phyloP scores from a whole-genome alignment of 176 grass and related monocot genomes.

The Poa pratensis region DNA sequence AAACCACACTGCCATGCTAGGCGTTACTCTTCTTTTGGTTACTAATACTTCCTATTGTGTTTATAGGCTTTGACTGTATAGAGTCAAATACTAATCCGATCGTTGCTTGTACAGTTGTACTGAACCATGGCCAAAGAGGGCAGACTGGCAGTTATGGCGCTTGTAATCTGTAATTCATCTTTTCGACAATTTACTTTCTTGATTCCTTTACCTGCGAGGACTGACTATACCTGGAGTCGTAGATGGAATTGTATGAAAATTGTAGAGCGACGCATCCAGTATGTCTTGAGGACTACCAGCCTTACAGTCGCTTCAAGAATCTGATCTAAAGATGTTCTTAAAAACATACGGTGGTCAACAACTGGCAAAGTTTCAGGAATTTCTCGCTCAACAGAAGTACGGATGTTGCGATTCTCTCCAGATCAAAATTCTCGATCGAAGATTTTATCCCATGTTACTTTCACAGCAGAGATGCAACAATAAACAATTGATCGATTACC shows the following conservation, averaged over 20 bases:
- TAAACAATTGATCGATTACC: not conserved
- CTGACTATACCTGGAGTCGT: conserved; percentile 81
- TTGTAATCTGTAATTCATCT: not conserved
- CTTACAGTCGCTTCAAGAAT: not conserved
- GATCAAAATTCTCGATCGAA: not conserved
- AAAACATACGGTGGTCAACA: conserved; percentile 54
- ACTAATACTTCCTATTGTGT: not conserved
- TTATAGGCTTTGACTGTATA: not conserved
- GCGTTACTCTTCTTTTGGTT: not conserved
- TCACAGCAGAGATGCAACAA: no score
- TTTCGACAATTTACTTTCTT: not conserved
- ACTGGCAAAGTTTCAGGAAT: conserved; percentile 75
- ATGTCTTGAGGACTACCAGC: conserved; percentile 38
- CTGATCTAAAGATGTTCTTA: not conserved
- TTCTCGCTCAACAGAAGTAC: conserved; percentile 58
- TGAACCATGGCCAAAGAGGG: not conserved
- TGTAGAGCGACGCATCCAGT: conserved; percentile 60
- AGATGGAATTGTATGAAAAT: conserved; percentile 65
- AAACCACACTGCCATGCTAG: not conserved
- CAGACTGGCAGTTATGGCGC: not conserved
- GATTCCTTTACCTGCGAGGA: conserved; percentile 44
- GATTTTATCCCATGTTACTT: not conserved
- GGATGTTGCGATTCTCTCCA: not conserved
- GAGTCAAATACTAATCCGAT: not conserved
- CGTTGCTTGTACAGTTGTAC: not conserved